A percentile compares a stretch with the other conserved stretches of the same genome.
Conservation (phyloP, 1,139 yeast genomes). For the Pichia sp. region DNA sequence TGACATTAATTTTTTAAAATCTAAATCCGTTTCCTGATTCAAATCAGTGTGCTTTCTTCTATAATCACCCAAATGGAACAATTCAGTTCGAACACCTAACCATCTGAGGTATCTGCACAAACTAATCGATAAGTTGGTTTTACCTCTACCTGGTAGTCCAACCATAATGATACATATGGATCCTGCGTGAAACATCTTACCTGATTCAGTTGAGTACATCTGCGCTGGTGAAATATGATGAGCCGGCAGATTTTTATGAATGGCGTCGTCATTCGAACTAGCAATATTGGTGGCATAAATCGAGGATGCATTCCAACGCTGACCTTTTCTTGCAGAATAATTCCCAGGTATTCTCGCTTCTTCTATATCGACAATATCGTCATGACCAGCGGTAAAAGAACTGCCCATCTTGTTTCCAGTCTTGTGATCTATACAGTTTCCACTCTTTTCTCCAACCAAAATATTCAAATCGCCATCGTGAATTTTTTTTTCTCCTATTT, state of each 20-base stretch:
- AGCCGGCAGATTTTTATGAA: slow-evolving; percentile 45
- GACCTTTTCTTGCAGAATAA: slow-evolving; percentile 41
- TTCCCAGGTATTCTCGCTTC: slow-evolving; percentile 36
- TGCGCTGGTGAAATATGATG: slow-evolving; percentile 71
- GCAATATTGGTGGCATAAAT: slow-evolving; percentile 11
- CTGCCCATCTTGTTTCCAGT: too few species aligned
- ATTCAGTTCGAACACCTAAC: slow-evolving; percentile 89
- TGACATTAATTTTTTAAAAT: slow-evolving; percentile 38
- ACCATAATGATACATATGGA: slow-evolving; percentile 82
- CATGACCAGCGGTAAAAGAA: too few species aligned
- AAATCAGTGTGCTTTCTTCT: slow-evolving; percentile 47
- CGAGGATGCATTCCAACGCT: slow-evolving; percentile 32
- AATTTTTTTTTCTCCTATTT: too few species aligned
- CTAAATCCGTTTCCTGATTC: slow-evolving; percentile 1
- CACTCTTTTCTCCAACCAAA: not conserved
- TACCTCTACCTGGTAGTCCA: slow-evolving; percentile 95
- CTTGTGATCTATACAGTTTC: too few species aligned
- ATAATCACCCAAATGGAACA: slow-evolving; percentile 90
- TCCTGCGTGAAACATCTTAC: slow-evolving; percentile 91
- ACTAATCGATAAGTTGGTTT: slow-evolving; percentile 87
- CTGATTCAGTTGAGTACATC: slow-evolving; percentile 82
- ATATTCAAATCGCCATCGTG: not conserved
- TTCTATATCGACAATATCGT: slow-evolving; percentile 26
- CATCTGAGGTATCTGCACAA: slow-evolving; percentile 87
- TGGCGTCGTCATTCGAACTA: slow-evolving; percentile 34